Conservation (phyloP, 2,329 filamentous ascomycete genomes). For the Colletotrichum tofieldiae region DNA sequence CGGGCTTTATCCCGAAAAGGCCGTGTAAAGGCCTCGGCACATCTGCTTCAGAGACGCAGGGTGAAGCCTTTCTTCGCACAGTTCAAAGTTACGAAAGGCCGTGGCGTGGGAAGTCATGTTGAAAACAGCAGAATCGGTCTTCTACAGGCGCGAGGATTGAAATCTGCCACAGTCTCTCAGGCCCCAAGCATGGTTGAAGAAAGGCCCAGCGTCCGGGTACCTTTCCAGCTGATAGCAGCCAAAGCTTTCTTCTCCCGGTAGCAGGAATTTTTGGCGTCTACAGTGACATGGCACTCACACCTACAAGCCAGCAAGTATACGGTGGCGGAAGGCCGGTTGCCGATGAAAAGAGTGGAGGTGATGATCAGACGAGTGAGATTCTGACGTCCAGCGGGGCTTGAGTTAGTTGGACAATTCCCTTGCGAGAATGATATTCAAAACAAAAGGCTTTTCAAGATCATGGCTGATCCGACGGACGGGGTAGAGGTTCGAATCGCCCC, state of each 20-base stretch:
- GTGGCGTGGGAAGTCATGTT: background rate
- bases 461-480: background rate
- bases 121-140: too few relatives aligned
- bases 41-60: background rate
- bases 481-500: too few relatives aligned
- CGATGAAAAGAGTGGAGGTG: background rate
- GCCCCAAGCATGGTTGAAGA: background rate
- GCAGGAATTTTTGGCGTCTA: background rate
- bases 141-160: background rate
- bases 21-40: too few relatives aligned
- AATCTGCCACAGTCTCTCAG: background rate
- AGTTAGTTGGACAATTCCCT: background rate
- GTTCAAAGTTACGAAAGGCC: background rate
- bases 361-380: background rate
- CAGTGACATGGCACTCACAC: background rate
- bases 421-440: background rate
- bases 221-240: background rate
- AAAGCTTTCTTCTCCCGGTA: background rate
- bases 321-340: background rate
- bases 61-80: too few relatives aligned
- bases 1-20: fast-evolving
- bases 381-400: background rate
- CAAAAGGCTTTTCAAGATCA: background rate
- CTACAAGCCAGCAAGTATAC: background rate
- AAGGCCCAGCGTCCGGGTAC: background rate